These are phyloP conservation scores for Leccinum fallax DNA, from an alignment of 1,284 basidiomycete genomes.

Conservation along the genomic window DNA sequence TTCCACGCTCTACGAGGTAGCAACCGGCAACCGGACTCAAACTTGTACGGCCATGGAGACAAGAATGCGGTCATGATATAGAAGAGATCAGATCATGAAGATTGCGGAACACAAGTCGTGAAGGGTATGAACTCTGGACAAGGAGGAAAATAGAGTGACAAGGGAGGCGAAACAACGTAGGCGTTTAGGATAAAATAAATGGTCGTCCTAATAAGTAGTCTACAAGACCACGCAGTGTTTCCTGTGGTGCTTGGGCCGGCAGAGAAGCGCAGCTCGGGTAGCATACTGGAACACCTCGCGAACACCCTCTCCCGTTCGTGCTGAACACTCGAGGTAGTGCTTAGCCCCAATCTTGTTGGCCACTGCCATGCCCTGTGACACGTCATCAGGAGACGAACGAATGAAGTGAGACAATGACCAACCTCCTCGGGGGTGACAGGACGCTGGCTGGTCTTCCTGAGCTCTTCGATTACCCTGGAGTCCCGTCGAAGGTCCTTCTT, in stretches of 20 bases:
- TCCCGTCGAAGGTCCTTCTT: constrained; percentile 90
- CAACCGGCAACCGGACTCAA: constrained; percentile 22
- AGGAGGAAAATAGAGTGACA: constrained; percentile 16
- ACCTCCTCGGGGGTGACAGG: constrained; percentile 81
- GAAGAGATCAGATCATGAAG: constrained; percentile 40
- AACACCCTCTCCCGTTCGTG: constrained; percentile 88
- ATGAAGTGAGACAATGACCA: constrained; percentile 19
- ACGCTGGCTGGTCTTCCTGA: constrained; percentile 79
- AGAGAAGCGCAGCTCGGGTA: constrained; percentile 77
- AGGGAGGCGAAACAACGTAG: constrained; percentile 22
- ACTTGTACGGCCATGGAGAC: background rate
- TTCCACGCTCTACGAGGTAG: constrained; percentile 9
- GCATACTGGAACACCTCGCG: constrained; percentile 92
- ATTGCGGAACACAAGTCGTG: constrained; percentile 40
- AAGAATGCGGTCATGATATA: constrained; percentile 15
- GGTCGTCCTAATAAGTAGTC: constrained; percentile 31
- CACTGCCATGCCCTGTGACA: constrained; percentile 75
- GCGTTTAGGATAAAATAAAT: constrained; percentile 21
- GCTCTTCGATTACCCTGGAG: constrained; percentile 76
- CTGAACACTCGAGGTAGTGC: constrained; percentile 90
- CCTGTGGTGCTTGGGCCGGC: constrained; percentile 45
- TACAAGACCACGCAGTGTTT: constrained; percentile 60
- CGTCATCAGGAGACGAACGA: background rate
- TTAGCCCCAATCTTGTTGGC: constrained; percentile 88
- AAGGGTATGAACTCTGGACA: constrained; percentile 39